Evolutionary conservation across 2,329 filamentous ascomycete species (phyloP), one percentile per base, ranked within the genome.

Genomic region (Colletotrichum tofieldiae): DNA sequence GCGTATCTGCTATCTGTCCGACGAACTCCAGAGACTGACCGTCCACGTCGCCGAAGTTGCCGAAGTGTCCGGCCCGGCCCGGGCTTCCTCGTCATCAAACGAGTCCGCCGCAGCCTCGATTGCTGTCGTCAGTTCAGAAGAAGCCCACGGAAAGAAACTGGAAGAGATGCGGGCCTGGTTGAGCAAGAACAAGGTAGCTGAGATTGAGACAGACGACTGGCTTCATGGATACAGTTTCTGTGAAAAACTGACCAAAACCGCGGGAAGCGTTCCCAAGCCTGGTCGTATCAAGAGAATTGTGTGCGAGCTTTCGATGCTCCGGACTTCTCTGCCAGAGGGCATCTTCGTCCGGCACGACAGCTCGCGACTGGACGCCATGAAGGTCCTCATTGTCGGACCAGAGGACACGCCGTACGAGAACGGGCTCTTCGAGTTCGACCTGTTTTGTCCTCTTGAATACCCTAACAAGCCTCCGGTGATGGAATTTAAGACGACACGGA

Each of bases 341-440:
- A 87, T 89, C 29, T 89, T 84, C 68, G 82, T 89, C 26, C 82
- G 83, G 11, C 82, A 87, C 67, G 84, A 82, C 18, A 76, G 80
- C 14, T 82, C 81, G 11, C 81, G 86, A 1, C 80, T 85, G 0
- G 87, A 89, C 73, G 73, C 86, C n/a, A 83, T 89, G 78, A 88
- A 87, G 75, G 77, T 83, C 26, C 67, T 88, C 32, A 87, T 90
- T 59, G 79, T 86, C 26, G 88, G 87, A 0, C 86, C 87, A 0
- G 75, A 75, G 5, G 84, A 78, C 18, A 89, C 86, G 8, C 87
- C 88, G 18, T 89, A 90, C 76, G 86, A 86, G 73, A 81, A 86
- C 52, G 87, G 87, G 0, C 75, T 89, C 4, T 89, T 88, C 75
- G 87, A 89, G 72, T 90, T 90, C 69, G 87, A 89, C 74, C 74